These are phyloP conservation scores for Aspergillus sp. DNA, from an alignment of 2,329 filamentous ascomycete species.

Conservation along the genomic window DNA sequence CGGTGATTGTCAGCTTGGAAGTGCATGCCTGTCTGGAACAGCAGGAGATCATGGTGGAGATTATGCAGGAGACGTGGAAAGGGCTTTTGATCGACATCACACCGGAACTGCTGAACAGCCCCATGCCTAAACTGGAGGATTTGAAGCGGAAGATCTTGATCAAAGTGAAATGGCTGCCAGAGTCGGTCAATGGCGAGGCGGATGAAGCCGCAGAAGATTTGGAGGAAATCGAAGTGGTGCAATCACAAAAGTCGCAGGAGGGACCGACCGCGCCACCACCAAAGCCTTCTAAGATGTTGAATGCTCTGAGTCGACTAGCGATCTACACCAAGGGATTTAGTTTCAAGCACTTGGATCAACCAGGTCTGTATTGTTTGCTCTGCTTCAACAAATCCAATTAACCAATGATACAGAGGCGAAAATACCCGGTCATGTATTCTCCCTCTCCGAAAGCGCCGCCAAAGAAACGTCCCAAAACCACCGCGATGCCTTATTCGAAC, in stretches of 20 bases:
- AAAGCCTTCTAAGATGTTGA: conserved; percentile 58
- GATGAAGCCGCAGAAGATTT: conserved; percentile 12
- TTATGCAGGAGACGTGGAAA: conserved; percentile 86
- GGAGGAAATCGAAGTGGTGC: conserved; percentile 4
- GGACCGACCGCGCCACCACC: conserved; percentile 29
- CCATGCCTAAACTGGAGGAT: conserved; percentile 63
- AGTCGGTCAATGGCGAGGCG: conserved; percentile 31
- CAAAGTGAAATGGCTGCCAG: conserved; percentile 65
- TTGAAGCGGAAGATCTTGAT: conserved; percentile 74
- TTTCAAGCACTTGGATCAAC: conserved; percentile 65
- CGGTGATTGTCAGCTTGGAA: conserved; percentile 86
- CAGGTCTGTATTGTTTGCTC: conserved; percentile 40
- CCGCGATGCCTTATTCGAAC: conserved; percentile 61
- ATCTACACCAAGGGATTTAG: conserved; percentile 83
- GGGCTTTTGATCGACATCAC: conserved; percentile 62
- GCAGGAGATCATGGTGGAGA: conserved; percentile 85
- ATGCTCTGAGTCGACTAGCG: conserved; percentile 65
- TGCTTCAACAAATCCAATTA: neutral
- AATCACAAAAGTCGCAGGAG: conserved; percentile 1
- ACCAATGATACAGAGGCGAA: conserved; percentile 31
- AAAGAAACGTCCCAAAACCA: conserved; percentile 57
- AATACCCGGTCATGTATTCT: conserved; percentile 58
- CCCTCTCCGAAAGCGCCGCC: conserved; percentile 55
- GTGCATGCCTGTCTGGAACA: conserved; percentile 77
- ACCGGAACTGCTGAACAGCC: conserved; percentile 49